Base-by-base conservation (phyloP, 768 basidiomycete species). In the Leccinum arenicola region DNA sequence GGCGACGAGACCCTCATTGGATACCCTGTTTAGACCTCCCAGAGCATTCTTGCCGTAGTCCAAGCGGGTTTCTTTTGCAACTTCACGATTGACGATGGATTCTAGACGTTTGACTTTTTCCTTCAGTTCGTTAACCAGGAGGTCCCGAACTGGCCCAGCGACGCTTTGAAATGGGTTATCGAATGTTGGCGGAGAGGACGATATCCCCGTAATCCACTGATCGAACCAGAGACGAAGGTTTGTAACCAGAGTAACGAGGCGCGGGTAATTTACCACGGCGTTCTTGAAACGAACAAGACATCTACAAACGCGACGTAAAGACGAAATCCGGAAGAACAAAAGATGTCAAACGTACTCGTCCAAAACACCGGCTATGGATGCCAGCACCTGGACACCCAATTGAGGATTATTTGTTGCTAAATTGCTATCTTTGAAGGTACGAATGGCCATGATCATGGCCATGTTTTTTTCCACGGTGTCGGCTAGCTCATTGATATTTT, bases 221-320 rank as follows among this genome's bases (percentile, higher is more conserved):
- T 75, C 68, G 17, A 79, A 75, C 81, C 83, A 87, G 7, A 60
- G 38, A 12, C 64, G 66, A 50, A 88, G 73, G 35, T 75, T 74
- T 6, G 70, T 64, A 4, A 85, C 77, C 19, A 84, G 65, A 2
- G 67, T 58, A 0, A 64, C 64, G 2, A 88, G 68, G 25, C 73
- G 68, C 0, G 83, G 83, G 58, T 83, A 76, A 25, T 71, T 77
- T 2, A 75, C 70, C 10, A 82, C 70, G 0, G 80, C 79, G 48
- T 82, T 80, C 68, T 86, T 85, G 73, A 86, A 87, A 3, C 85
- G 84, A 5, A 76, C 76, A 7, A 87, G 64, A 53, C 76, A 83
- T 61, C 86, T 87, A 33, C 1, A 25, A 33, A 29, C n/a, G 12
- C 12, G 12, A 40, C 5, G 11, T 67, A 15, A 58, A 25, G 25